Evolutionary conservation across 2,329 filamentous ascomycete species (phyloP).

Genomic region (Colletotrichum chrysophilum): DNA sequence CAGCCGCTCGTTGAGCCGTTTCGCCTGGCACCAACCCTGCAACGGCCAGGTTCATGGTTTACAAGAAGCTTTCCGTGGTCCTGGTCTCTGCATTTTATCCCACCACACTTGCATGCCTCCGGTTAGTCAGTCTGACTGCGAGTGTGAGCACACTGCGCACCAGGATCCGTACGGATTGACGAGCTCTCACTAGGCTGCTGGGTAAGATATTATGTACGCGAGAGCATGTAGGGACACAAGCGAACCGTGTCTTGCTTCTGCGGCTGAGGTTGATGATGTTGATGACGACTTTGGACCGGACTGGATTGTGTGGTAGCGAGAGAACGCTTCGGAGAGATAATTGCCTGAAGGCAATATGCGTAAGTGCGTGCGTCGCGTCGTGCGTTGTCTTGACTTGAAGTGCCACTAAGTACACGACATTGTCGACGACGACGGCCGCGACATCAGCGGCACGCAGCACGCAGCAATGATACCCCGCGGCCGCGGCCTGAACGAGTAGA

Average conservation of each 20-base stretch:
- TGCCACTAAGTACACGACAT: not conserved
- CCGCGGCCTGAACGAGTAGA: not conserved
- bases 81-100: constrained; percentile 15
- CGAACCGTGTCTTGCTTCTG: not conserved
- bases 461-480: not conserved
- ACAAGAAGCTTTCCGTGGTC: constrained; percentile 18
- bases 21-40: not conserved
- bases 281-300: not conserved
- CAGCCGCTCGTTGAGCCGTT: not conserved
- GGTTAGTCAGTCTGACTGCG: constrained; percentile 5
- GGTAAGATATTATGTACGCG: not conserved
- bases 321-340: not conserved
- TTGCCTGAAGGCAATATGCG: not conserved
- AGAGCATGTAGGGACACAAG: not conserved
- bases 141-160: not conserved
- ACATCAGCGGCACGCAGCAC: not conserved
- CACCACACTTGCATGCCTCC: constrained; percentile 14
- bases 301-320: not conserved
- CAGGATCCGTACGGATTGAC: not conserved
- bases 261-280: not conserved
- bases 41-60: constrained; percentile 14
- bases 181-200: not conserved
- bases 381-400: not conserved
- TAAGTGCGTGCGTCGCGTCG: constrained; percentile 3
- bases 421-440: not conserved